Evolutionary conservation across 305 asterid genomes (phyloP), one percentile per base, ranked within the genome.

Genomic region (Andrographis paniculata): DNA sequence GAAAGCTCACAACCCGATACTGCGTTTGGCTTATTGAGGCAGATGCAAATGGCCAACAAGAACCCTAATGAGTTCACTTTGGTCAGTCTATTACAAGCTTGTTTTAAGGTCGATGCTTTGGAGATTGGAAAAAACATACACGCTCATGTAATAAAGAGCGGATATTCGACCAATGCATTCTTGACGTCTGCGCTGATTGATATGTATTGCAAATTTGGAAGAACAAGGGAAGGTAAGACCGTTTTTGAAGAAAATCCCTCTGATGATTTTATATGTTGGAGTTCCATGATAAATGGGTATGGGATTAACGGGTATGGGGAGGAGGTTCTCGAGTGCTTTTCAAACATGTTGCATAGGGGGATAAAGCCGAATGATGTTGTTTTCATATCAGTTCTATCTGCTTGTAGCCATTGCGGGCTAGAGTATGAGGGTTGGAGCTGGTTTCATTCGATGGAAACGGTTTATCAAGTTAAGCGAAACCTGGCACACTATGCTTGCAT

Each of bases 261-360:
- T 42, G 42, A 55, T 53, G 88, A 80, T 64, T 74, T 75, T 42
- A 61, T 87, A 19, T 80, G 94, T 65, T 87, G 96, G 96, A 87
- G 96, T 61, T 87, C 96, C 28, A 82, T 87, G 96, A 80, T 80
- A 55, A 87, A 87, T 22, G 96, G 93, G 10, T 80, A 75, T 30
- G 87, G 84, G 18, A 63, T 80, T 43, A 80, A 87, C 46, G 94
- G 96, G 24, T 72, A 53, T 14, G 94, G 94, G 16, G 72, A 72
- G 24, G 82, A 80, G 59, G 89, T 77, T 47, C 87, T 87, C 10
- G 71, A 60, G 56, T 75, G 88, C 55, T 87, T 83, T 43, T 65
- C 78, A 41, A 59, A 62, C 56, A 78, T 87, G 96, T 59, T 87
- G 42, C 46, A 64, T 14, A 6, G 49, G 33, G 87, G 84, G 37